phyloP scores from a whole-genome alignment of 805 yeast species.

The Lachancea waltii region DNA sequence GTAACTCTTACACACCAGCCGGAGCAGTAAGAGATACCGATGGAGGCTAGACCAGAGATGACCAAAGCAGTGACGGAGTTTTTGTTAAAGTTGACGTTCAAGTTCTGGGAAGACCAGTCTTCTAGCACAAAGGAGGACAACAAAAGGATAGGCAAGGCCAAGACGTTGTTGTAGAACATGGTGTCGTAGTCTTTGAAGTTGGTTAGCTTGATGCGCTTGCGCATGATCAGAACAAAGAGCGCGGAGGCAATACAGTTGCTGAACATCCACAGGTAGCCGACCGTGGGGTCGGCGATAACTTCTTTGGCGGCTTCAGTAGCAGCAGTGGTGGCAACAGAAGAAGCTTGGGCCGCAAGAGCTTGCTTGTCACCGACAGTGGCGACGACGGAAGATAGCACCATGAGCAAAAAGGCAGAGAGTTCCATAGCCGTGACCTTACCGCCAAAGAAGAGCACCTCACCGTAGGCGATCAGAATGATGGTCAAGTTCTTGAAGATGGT shows the following conservation, averaged over 20 bases:
- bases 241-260: constrained; percentile 92
- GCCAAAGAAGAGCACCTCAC: constrained; percentile 96
- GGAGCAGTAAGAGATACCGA: constrained; percentile 96
- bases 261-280: constrained; percentile 97
- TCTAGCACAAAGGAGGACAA: constrained; percentile 71
- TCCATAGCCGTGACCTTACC: constrained; percentile 88
- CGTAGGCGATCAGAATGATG: constrained; percentile 93
- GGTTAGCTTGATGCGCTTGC: constrained; percentile 95
- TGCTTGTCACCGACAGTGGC: constrained; percentile 83
- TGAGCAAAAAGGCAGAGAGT: constrained; percentile 76
- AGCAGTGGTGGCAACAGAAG: constrained; percentile 24
- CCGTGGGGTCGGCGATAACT: constrained; percentile 43
- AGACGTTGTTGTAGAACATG: constrained; percentile 94
- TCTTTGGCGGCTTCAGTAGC: constrained; percentile 26
- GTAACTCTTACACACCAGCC: constrained; percentile 99
- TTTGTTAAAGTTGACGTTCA: constrained; percentile 69
- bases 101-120: constrained; percentile 86
- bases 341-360: constrained; percentile 28
- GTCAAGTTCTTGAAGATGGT: constrained; percentile 97
- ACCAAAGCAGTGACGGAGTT: constrained; percentile 71
- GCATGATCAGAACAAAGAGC: constrained; percentile 86
- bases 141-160: constrained; percentile 85
- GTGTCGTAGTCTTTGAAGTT: constrained; percentile 96
- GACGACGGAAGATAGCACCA: constrained; percentile 93
- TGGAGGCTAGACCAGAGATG: constrained; percentile 88